Evolutionary conservation across 2,329 filamentous ascomycete genomes (phyloP).

Genomic region (Basipetospora chlamydospora): DNA sequence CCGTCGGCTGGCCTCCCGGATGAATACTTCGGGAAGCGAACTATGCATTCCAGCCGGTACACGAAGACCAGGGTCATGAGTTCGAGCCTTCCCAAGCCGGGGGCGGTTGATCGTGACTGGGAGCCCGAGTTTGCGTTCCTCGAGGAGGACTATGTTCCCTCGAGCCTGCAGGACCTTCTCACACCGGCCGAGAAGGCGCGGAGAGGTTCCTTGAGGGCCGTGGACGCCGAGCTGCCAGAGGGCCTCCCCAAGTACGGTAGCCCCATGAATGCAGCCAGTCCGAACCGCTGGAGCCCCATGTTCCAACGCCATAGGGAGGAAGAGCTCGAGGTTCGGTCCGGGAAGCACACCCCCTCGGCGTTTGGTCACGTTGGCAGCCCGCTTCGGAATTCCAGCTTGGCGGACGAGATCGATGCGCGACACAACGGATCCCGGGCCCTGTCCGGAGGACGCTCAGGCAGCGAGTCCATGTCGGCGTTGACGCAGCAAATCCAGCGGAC

Average conservation of each 20-base stretch:
- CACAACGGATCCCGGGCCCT: slow-evolving; percentile 11
- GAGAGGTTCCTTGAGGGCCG: slow-evolving; percentile 40
- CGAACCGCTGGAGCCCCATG: slow-evolving; percentile 45
- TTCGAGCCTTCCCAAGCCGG: slow-evolving; percentile 50
- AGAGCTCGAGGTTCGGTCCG: slow-evolving; percentile 18
- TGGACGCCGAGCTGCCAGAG: slow-evolving; percentile 32
- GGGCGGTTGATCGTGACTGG: slow-evolving; percentile 49
- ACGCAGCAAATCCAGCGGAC: slow-evolving; percentile 50
- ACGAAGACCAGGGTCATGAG: slow-evolving; percentile 53
- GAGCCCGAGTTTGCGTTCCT: slow-evolving; percentile 55
- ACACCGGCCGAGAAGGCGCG: slow-evolving; percentile 54
- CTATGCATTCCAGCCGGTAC: slow-evolving; percentile 55
- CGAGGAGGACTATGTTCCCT: slow-evolving; percentile 80
- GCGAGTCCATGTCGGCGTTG: slow-evolving; percentile 41
- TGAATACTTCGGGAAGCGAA: slow-evolving; percentile 54
- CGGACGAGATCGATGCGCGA: slow-evolving; percentile 31
- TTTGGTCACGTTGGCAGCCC: slow-evolving; percentile 55
- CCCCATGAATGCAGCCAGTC: slow-evolving; percentile 39
- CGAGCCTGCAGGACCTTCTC: slow-evolving; percentile 48
- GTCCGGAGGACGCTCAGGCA: slow-evolving; percentile 27
- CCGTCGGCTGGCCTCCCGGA: slow-evolving; percentile 36
- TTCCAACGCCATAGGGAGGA: slow-evolving; percentile 46
- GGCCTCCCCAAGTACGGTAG: slow-evolving; percentile 44
- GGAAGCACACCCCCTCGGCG: slow-evolving; percentile 30
- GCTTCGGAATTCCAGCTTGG: slow-evolving; percentile 47